A percentile compares a stretch with the other conserved stretches of the same genome.
Conservation (phyloP, 805 yeast genomes). For the Clavispora asparagi region DNA sequence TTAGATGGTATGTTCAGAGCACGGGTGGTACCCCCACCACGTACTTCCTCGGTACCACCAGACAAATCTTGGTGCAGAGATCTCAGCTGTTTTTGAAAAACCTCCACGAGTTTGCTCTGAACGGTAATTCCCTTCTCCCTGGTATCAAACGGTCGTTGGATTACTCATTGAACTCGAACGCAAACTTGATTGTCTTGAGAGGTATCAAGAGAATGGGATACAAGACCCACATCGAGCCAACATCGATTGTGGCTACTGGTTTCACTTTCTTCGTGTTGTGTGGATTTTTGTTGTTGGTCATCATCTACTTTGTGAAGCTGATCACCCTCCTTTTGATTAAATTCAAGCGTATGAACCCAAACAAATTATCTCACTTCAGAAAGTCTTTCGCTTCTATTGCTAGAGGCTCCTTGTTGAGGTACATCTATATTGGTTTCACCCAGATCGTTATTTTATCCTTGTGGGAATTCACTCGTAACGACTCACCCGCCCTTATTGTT, state of each 20-base stretch:
- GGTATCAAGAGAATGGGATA: slow-evolving; percentile 85
- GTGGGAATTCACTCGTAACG: slow-evolving; percentile 80
- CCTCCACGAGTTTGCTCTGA: slow-evolving; percentile 18
- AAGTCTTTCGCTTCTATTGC: slow-evolving; percentile 53
- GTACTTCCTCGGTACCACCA: slow-evolving; percentile 55
- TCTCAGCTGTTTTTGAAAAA: slow-evolving; percentile 32
- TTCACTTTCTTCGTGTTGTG: slow-evolving; percentile 78
- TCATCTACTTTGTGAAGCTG: slow-evolving; percentile 52
- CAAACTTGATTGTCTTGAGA: slow-evolving; percentile 61
- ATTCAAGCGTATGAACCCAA: slow-evolving; percentile 45
- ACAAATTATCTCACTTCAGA: slow-evolving; percentile 46
- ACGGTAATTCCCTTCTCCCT: slow-evolving; percentile 6
- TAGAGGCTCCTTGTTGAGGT: slow-evolving; percentile 76
- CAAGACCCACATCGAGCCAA: slow-evolving; percentile 70
- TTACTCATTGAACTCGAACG: slow-evolving; percentile 44
- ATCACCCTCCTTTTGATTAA: slow-evolving; percentile 43
- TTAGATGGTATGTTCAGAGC: slow-evolving; percentile 79
- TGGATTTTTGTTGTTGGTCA: slow-evolving; percentile 64
- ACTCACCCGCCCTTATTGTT: slow-evolving; percentile 85
- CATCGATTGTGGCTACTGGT: slow-evolving; percentile 80
- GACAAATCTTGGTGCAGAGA: slow-evolving; percentile 73
- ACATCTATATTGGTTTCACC: slow-evolving; percentile 79
- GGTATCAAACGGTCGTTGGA: slow-evolving; percentile 26
- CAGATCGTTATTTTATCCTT: slow-evolving; percentile 73
- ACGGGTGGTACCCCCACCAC: slow-evolving; percentile 85